Conservation (phyloP, 2,329 filamentous ascomycete species). For the Chaetomium sp. region DNA sequence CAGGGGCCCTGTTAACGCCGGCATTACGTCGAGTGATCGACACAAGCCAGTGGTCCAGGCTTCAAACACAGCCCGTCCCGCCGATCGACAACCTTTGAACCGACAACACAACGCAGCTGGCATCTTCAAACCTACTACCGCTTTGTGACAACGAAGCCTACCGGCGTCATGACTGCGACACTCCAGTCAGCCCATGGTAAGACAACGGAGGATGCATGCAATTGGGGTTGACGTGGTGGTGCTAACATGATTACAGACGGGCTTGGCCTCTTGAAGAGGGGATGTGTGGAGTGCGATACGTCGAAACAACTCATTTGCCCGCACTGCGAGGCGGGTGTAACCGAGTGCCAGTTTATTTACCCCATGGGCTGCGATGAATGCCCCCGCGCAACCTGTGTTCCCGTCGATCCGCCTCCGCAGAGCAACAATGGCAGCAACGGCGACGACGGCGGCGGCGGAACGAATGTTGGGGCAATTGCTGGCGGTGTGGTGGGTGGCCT, state of each 20-base stretch:
- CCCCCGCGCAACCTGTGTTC: conserved; percentile 40
- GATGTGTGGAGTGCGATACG: conserved; percentile 41
- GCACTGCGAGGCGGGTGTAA: conserved; percentile 34
- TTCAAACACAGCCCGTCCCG: conserved; percentile 4
- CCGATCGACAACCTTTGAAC: conserved; percentile 9
- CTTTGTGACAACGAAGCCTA: not conserved
- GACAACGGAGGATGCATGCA: not conserved
- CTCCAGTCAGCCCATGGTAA: conserved; percentile 5
- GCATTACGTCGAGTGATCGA: conserved; percentile 18
- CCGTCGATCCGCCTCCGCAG: conserved; percentile 13
- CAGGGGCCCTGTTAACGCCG: not conserved
- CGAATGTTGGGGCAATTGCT: conserved; percentile 78
- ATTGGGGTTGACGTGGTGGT: not conserved
- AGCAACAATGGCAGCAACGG: not conserved
- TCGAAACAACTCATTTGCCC: conserved; percentile 37
- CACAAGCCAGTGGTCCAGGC: conserved; percentile 14
- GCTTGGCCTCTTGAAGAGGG: conserved; percentile 27
- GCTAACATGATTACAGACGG: conserved; percentile 1
- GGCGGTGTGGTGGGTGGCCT: conserved; percentile 87
- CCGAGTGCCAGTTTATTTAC: conserved; percentile 40
- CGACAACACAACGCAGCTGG: not conserved
- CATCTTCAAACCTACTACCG: not conserved
- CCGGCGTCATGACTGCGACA: conserved; percentile 12
- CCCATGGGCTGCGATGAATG: conserved; percentile 43
- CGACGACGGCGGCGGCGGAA: conserved; percentile 28